Base-by-base conservation (phyloP, 2,329 filamentous ascomycete species). In the Penicillium sp. region DNA sequence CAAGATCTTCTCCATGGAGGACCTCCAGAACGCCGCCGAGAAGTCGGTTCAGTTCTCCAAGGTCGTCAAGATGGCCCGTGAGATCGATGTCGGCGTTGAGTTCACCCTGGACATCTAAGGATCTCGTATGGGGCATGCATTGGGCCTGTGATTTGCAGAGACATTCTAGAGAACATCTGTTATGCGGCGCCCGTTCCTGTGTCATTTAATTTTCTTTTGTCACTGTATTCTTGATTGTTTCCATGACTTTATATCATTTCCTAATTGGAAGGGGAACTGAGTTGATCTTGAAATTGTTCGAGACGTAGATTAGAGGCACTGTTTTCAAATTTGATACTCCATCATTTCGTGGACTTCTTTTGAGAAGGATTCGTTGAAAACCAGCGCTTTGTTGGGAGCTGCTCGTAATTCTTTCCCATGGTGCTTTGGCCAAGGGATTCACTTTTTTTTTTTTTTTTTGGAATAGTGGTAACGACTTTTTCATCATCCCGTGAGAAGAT, bases 1-100 rank as follows among this genome's bases (percentile, higher is more conserved):
- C 70, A 99, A 99, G 87, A 99, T 99, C 78, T 99, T 99, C 84
- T 95, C 90, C 69, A 97, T 99, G 59, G 93, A 97, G 72, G 94
- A 99, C 79, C 85, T 99, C 68, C 94, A 99, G 80, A 94, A 79
- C 72, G 94, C 94, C 39, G 94, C 94, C 61, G 94, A 97, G 85
- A 97, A 95, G 84, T 89, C 92, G 28, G 94, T 99, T 61, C 93
- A 99, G 78, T 93, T 99, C 77, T 96, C 91, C 68, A 97, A 96
- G 85, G 89, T 99, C 64, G 94, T 99, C 69, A 97, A 97, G 87
- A 89, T 96, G 86, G 90, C 94, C 67, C 89, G 93, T 68, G 92
- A 96, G 67, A 96, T 96, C 70, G 94, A 97, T 70, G 93, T 97
- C 62, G 93, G 92, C 67, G 93, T 97, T 67, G 90, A 95, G 79